Percentiles rank a stretch among this genome's conserved stretches.
Conservation (phyloP, 192 early-diverging fungal species). For the Anaeromyces robustus region DNA sequence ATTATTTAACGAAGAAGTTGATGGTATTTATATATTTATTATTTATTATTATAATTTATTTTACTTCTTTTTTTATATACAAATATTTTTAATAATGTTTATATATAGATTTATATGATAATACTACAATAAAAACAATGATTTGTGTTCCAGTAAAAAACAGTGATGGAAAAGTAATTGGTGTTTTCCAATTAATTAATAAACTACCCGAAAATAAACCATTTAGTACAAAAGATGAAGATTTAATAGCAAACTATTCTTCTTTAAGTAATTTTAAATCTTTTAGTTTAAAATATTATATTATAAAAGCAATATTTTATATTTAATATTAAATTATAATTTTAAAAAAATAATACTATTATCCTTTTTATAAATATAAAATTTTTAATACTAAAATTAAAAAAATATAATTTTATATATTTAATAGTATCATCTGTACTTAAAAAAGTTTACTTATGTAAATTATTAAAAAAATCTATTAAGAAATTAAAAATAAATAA, state of each 20-base stretch:
- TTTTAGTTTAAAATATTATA: no score
- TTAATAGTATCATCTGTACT: not conserved
- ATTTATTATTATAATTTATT: no score
- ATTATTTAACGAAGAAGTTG: not conserved
- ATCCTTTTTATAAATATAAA: no score
- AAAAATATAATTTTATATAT: no score
- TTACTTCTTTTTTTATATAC: no score
- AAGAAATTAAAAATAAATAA: not conserved
- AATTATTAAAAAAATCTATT: not conserved
- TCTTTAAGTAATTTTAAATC: not conserved
- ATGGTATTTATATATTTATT: not conserved
- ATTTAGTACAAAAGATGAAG: not conserved
- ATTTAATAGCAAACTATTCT: not conserved
- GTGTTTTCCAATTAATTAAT: not conserved
- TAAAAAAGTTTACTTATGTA: not conserved
- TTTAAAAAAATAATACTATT: no score
- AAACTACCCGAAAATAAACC: not conserved
- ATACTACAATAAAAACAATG: not conserved
- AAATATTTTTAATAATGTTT: no score
- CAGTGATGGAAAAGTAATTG: not conserved
- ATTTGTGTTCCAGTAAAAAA: not conserved
- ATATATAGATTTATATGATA: not conserved
- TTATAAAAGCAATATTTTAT: no score
- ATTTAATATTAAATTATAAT: no score
- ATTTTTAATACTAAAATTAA: no score